Conservation (phyloP, 2,329 filamentous ascomycete genomes). For the Ophiostoma ips region DNA sequence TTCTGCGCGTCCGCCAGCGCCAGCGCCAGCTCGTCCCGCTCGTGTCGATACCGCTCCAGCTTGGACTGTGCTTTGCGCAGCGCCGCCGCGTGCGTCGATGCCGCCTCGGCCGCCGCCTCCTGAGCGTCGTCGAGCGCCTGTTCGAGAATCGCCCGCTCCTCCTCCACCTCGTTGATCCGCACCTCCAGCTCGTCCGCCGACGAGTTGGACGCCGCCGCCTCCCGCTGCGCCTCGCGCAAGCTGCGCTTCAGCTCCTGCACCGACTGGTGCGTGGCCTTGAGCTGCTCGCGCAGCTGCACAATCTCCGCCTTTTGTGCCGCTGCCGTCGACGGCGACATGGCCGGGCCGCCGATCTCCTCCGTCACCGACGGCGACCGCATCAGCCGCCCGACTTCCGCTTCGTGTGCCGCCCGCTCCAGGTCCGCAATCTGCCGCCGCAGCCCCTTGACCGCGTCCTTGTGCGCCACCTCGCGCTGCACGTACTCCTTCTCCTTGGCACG, state of each 20-base stretch:
- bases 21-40: slow-evolving; percentile 27
- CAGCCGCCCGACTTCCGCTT: slow-evolving; percentile 41
- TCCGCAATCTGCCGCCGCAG: slow-evolving; percentile 53
- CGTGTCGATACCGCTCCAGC: slow-evolving; percentile 36
- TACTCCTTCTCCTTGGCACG: slow-evolving; percentile 53
- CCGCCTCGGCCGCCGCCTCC: slow-evolving; percentile 34
- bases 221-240: slow-evolving; percentile 37
- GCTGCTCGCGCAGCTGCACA: slow-evolving; percentile 43
- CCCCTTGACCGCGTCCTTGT: slow-evolving; percentile 47
- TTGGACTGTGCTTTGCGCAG: slow-evolving; percentile 32
- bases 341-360: slow-evolving; percentile 35
- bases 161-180: slow-evolving; percentile 43
- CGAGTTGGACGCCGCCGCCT: slow-evolving; percentile 23
- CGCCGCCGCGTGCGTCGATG: slow-evolving; percentile 28
- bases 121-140: slow-evolving; percentile 43
- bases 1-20: slow-evolving; percentile 21
- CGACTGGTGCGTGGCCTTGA: slow-evolving; percentile 45
- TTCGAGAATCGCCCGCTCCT: slow-evolving; percentile 44
- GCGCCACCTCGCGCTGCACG: slow-evolving; percentile 48
- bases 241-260: slow-evolving; percentile 39
- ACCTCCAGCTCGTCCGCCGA: slow-evolving; percentile 32
- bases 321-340: background rate
- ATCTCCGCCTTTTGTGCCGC: slow-evolving; percentile 40
- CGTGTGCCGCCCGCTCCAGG: slow-evolving; percentile 53
- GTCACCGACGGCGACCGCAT: slow-evolving; percentile 26